Conservation (phyloP, 116 monocot genomes). For the Iris pallida region DNA sequence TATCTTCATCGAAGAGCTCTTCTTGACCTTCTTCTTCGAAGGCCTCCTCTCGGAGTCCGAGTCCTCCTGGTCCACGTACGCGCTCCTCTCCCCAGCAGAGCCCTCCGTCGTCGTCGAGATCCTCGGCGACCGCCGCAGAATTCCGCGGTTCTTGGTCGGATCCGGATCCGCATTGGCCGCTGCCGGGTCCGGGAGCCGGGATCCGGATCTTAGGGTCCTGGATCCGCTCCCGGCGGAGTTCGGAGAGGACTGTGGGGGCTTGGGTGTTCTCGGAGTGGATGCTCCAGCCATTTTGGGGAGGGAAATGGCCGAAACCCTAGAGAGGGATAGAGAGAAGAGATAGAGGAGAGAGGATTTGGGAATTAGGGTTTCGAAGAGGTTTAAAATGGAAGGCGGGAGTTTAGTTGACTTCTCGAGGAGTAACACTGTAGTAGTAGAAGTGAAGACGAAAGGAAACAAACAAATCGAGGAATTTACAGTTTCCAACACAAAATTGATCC, state of each 20-base stretch:
- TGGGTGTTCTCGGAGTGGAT: neutral
- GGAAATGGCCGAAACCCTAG: neutral
- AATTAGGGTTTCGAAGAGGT: neutral
- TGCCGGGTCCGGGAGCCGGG: neutral
- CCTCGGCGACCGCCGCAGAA: slow-evolving; percentile 8
- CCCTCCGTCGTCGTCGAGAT: neutral
- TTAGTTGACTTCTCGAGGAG: neutral
- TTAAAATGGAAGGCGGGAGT: neutral
- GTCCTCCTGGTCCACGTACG: neutral
- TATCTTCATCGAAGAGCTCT: neutral
- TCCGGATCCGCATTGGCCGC: neutral
- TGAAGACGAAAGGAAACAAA: too few relatives aligned
- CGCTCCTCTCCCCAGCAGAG: neutral
- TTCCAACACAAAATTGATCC: too few relatives aligned
- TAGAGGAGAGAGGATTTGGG: neutral
- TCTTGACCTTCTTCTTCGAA: neutral
- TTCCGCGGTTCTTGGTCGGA: neutral
- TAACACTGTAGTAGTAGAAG: neutral
- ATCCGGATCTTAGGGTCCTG: too few relatives aligned
- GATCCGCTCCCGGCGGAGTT: neutral
- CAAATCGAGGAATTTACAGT: too few relatives aligned
- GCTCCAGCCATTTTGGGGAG: neutral
- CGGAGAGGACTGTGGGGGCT: neutral
- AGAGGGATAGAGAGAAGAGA: neutral
- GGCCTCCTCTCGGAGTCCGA: neutral